Base-by-base conservation (phyloP, 2,329 filamentous ascomycete genomes). In the Fusarium redolens region DNA sequence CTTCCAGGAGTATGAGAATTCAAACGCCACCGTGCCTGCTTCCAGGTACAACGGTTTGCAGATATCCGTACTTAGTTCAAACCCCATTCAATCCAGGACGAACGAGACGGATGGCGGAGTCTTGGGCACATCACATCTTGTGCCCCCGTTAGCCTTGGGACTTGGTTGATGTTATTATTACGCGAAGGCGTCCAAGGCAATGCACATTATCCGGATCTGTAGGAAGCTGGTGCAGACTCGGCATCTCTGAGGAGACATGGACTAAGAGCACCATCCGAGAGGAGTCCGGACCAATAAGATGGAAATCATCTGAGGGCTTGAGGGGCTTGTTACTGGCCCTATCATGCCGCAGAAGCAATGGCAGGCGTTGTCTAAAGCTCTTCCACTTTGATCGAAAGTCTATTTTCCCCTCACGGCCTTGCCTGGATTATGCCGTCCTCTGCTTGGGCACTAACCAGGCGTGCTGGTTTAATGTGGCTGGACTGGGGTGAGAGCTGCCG, bases 331-430 rank as follows among this genome's bases (percentile, higher is more conserved):
- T 61, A 55, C 51, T 69, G 69, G 57, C 69, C 51, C 69, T 62
- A 47, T 47, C 47, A 61, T 61, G 47, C 41, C 47, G 55, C 41
- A 59, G 64, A 52, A 47, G 54, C 28, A 43, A 52, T 66, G 62
- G 62, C 45, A 68, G 55, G 55, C 66, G 47, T 66, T 62, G 67
- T 61, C 40, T 69, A 59, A 66, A 76, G 61, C 41, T 69, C 64
- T 72, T 44, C 63, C 65, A 62, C 64, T 68, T 50, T 73, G 66
- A 65, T 67, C 61, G 43, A 77, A 77, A 77, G 75, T 77, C 35
- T 77, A 77, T 75, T 76, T 71, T 61, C 73, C 73, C 75, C 72
- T 74, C 65, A 61, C 61, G 61, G 61, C 54, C 69, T 68, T 45
- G 69, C 61, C 52, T 66, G 55, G 67, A 56, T 55, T 45, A 55